phyloP scores from a whole-genome alignment of 352 stramenopile genomes.

The Phytophthora ramorum region DNA sequence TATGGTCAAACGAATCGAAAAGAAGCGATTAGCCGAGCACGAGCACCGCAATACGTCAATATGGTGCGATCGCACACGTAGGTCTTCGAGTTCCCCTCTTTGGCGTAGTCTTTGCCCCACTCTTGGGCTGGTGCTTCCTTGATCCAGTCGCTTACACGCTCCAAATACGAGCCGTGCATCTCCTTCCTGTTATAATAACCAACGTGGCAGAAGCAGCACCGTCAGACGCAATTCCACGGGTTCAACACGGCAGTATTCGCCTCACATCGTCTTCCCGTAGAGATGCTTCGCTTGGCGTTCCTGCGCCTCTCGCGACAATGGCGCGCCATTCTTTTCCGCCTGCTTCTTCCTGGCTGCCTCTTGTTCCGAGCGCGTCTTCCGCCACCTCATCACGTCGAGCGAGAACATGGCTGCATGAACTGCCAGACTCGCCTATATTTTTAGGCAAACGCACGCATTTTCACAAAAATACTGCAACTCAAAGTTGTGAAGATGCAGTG shows the following conservation, averaged over 20 bases:
- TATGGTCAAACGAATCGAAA: not conserved
- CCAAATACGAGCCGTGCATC: constrained; percentile 71
- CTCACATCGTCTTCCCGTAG: constrained; percentile 67
- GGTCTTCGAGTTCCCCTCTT: constrained; percentile 51
- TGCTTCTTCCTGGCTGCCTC: constrained; percentile 42
- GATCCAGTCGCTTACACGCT: constrained; percentile 64
- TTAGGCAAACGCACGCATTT: constrained; percentile 10
- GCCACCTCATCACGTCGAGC: constrained; percentile 62
- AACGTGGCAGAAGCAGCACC: not conserved
- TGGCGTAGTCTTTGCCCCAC: constrained; percentile 65
- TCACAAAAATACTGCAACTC: not conserved
- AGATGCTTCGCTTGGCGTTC: constrained; percentile 53
- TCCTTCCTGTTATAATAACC: constrained; percentile 44
- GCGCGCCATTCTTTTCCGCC: constrained; percentile 22
- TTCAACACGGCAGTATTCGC: not conserved
- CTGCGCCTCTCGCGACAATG: constrained; percentile 33
- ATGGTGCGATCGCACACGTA: constrained; percentile 57
- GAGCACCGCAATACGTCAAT: not conserved
- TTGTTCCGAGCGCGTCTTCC: constrained; percentile 46
- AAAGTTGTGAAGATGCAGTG: no score
- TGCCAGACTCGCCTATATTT: constrained; percentile 10
- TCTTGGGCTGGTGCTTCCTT: constrained; percentile 46
- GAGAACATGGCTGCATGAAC: constrained; percentile 56
- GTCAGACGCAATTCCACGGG: not conserved
- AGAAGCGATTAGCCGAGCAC: not conserved